Evolutionary conservation across 441 rosid genomes (phyloP), one percentile per base, ranked within the genome.

Genomic region (Bocquillonia castaneifolia): DNA sequence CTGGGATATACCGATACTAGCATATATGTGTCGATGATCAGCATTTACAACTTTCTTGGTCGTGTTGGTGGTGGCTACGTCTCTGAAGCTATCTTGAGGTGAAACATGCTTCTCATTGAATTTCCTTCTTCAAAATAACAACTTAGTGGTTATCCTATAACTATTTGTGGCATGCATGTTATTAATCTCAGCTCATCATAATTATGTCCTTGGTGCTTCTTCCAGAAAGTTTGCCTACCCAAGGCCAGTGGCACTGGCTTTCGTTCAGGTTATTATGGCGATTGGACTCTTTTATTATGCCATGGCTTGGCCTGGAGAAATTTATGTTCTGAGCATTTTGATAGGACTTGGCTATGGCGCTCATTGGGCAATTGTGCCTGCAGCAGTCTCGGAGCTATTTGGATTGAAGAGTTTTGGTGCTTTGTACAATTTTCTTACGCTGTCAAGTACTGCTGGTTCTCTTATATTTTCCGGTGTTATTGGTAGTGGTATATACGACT

Each of bases 31-130:
- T 95, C 97, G 54, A 80, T 95, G 97, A 86, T 95, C 74, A 95
- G 98, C 79, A 88, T 95, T 77, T 95, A 97, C 96, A 95, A 95
- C 84, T 95, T 95, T 75, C 96, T 95, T 63, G 97, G 99, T 32
- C 91, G 98, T 7, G 69, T 95, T 59, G 95, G 93, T 1, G 97
- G 98, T 5, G 99, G 99, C 72, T 90, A 86, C 79, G 89, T 92
- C 73, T 95, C 98, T 4, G 97, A 95, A 84, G 78, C 83, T 52
- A 76, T 95, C 57, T 91, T 86, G 59, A 86, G 92, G 99, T 90
- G 78, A 66, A 66, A 32, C 53, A 56, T 36, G 9, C 57, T 63
- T 69, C 23, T 36, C 17, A 39, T 34, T 34, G 58, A 32, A 17
- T 96, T 91, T 32, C 85, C 88, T 32, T 31, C 58, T 59, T 60